These are phyloP conservation scores for Pleurotus pulmonarius DNA, from an alignment of 768 basidiomycete species.

Conservation along the genomic window DNA sequence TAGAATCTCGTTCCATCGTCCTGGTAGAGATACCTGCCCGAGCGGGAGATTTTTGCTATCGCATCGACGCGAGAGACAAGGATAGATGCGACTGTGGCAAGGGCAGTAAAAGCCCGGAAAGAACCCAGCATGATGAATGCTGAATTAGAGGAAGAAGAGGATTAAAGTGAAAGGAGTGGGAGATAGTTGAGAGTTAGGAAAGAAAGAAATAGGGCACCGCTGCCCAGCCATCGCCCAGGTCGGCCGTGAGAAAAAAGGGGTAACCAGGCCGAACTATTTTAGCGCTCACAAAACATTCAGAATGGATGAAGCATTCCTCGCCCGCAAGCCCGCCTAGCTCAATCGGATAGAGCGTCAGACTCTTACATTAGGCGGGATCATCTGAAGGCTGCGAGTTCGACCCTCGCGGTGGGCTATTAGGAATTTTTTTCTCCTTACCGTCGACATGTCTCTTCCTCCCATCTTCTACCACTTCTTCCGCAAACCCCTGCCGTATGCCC, in stretches of 20 bases:
- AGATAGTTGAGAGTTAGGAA: not conserved
- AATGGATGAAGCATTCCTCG: too few species aligned
- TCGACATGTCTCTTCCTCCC: conserved; percentile 43
- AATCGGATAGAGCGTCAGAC: conserved; percentile 68
- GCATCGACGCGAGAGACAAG: conserved; percentile 56
- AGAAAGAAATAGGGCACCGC: not conserved
- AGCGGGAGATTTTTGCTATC: conserved; percentile 62
- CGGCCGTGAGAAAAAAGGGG: too few species aligned
- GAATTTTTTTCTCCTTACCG: not conserved
- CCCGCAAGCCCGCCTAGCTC: conserved; percentile 50
- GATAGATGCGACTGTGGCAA: conserved; percentile 36
- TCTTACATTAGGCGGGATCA: conserved; percentile 32
- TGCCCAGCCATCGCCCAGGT: too few species aligned
- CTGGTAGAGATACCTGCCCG: conserved; percentile 79
- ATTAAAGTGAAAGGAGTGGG: conserved; percentile 3
- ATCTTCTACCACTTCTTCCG: conserved; percentile 76
- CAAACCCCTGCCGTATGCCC: conserved; percentile 73
- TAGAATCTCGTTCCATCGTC: conserved; percentile 76
- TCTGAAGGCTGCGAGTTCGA: conserved; percentile 87
- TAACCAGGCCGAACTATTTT: too few species aligned
- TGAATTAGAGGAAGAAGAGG: conserved; percentile 3
- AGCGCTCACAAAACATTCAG: too few species aligned
- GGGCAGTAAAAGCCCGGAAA: conserved; percentile 19
- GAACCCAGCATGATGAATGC: conserved; percentile 16
- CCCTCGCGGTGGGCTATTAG: conserved; percentile 72